A percentile compares a stretch with the other conserved stretches of the same genome.
These are phyloP conservation scores for Naganishia sp. DNA, from an alignment of 1,284 basidiomycete genomes.

Conservation along the genomic window DNA sequence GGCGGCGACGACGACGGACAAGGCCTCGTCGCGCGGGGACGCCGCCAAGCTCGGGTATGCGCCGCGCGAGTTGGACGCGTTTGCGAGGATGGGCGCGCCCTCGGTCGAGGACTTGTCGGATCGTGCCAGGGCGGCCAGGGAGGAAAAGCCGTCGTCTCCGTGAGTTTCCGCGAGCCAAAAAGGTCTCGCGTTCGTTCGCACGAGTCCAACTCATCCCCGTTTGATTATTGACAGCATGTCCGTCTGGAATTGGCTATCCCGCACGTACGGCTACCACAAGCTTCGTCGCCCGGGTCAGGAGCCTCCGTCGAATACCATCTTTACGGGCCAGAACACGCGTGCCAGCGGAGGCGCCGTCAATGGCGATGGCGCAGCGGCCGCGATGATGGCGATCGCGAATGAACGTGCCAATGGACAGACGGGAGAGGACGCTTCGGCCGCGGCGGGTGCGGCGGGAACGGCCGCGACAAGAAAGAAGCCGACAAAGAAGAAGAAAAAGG, in stretches of 20 bases:
- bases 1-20: not conserved
- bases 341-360: not conserved
- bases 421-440: constrained; percentile 1
- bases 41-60: constrained; percentile 20
- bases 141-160: constrained; percentile 23
- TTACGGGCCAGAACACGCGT: constrained; percentile 22
- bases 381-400: constrained; percentile 26
- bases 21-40: not conserved
- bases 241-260: constrained; percentile 24
- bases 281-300: constrained; percentile 19
- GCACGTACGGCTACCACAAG: constrained; percentile 22
- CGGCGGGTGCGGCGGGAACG: not conserved
- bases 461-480: constrained; percentile 24
- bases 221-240: constrained; percentile 1
- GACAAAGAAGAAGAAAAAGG: constrained; percentile 32
- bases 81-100: constrained; percentile 13
- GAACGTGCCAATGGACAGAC: constrained; percentile 17
- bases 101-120: constrained; percentile 17
- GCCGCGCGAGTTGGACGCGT: constrained; percentile 24
- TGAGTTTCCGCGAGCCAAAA: not conserved
- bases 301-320: constrained; percentile 17
- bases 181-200: not conserved
- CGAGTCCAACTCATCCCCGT: not conserved
- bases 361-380: constrained; percentile 13
- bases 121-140: constrained; percentile 9